These are phyloP conservation scores for Saccharomycopsis babjevae DNA, from an alignment of 805 yeast species.

Conservation along the genomic window DNA sequence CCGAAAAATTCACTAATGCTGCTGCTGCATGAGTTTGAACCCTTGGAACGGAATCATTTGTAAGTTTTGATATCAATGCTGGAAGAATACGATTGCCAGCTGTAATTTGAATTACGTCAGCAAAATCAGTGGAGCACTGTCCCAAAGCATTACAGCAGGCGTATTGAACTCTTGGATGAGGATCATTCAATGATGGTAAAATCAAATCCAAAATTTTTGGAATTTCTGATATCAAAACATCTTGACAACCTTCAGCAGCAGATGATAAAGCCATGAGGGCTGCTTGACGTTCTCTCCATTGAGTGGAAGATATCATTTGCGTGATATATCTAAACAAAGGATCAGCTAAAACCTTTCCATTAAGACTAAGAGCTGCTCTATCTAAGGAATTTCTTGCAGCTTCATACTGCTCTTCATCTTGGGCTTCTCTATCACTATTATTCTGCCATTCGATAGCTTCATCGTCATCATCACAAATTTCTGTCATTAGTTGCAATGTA, in stretches of 20 bases:
- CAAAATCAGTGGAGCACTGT: constrained; percentile 94
- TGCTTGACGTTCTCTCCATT: constrained; percentile 95
- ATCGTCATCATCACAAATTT: constrained; percentile 80
- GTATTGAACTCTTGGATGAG: constrained; percentile 90
- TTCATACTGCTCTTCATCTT: constrained; percentile 76
- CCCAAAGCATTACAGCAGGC: constrained; percentile 96
- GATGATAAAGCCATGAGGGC: constrained; percentile 94
- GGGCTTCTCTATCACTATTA: constrained; percentile 70
- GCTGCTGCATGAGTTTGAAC: constrained; percentile 99
- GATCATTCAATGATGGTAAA: constrained; percentile 73
- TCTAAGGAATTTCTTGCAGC: constrained; percentile 95
- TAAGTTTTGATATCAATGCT: constrained; percentile 73
- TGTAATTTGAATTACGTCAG: constrained; percentile 75
- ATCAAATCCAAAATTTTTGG: constrained; percentile 77
- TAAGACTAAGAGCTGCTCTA: constrained; percentile 73
- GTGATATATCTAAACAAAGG: constrained; percentile 84
- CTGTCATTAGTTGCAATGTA: constrained; percentile 80
- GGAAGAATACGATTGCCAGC: constrained; percentile 76
- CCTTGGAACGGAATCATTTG: constrained; percentile 66
- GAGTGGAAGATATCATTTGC: constrained; percentile 59
- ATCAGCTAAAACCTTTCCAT: constrained; percentile 74
- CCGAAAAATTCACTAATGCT: constrained; percentile 90
- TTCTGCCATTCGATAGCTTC: constrained; percentile 83
- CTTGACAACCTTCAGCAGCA: constrained; percentile 96
- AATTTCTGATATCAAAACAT: constrained; percentile 72